Evolutionary conservation across 129 eudicot genomes (phyloP), one percentile per base, ranked within the genome.

Genomic region (Flaveria bidentis): DNA sequence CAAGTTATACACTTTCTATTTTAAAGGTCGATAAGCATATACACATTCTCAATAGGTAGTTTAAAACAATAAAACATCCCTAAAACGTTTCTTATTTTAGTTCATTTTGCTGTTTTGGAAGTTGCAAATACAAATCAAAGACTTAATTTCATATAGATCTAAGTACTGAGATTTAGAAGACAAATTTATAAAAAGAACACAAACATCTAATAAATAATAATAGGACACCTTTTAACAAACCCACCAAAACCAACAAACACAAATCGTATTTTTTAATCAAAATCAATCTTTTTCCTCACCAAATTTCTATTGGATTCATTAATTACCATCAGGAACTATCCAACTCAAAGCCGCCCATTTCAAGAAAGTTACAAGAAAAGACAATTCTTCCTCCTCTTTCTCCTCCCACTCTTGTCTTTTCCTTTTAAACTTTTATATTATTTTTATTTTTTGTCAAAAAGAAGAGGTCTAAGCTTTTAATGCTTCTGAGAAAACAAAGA

Each of bases 291-390:
- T 78, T 71, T 78, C 28, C 17, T 36, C 66, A 78, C 78, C 78
- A 72, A 53, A 72, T 64, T 72, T 65, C 26, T 17, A 72, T 73
- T 63, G 65, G 51, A 68, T 72, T 51, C 73, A 79, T 79, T 72
- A 39, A 79, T 71, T 79, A 51, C 20, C 58, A 72, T 79, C 51
- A 75, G 66, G 25, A 72, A 53, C 71, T 64, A 58, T 83, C 83
- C 81, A 55, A 80, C 79, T 66, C 67, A 68, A 80, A 80, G 87
- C 85, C 85, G 85, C 80, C 77, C 87, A 67, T 76, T 73, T 78
- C 71, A 65, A 80, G 82, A 78, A 83, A 83, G 75, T 73, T 69
- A 26, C 77, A 78, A 78, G 69, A 39, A 36, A 49, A 72, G 69
- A 73, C 74, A 64, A 63, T 3, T 52, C 58, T 72, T 51, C 36